Percentiles rank a stretch among this genome's conserved stretches.
These are phyloP conservation scores for Turnera subulata DNA, from an alignment of 345 rosid genomes.

Conservation along the genomic window DNA sequence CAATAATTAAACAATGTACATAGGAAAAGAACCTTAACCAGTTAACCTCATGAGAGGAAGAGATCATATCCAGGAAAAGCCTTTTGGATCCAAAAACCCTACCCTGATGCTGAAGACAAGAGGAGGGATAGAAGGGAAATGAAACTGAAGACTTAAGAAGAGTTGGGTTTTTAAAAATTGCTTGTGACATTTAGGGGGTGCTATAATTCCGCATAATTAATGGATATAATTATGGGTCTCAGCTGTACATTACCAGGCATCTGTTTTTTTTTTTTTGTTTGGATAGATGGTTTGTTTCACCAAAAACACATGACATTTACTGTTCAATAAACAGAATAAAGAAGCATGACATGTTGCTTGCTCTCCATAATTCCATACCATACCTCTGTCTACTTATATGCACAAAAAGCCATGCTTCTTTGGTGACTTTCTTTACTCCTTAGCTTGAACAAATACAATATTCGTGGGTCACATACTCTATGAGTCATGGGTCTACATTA, in stretches of 20 bases:
- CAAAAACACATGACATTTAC: too few species aligned
- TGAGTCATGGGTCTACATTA: background rate
- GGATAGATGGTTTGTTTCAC: background rate
- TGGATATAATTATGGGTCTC: background rate
- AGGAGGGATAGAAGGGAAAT: background rate
- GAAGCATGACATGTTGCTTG: too few species aligned
- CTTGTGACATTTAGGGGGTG: background rate
- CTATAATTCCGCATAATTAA: background rate
- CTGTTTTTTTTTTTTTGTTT: too few species aligned
- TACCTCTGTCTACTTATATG: background rate
- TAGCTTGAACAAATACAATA: background rate
- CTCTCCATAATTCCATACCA: background rate
- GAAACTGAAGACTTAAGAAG: background rate
- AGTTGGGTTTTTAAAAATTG: background rate
- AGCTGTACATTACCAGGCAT: too few species aligned
- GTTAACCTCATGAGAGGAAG: too few species aligned
- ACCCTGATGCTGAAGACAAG: background rate
- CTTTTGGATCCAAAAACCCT: conserved; percentile 6
- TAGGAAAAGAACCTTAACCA: conserved; percentile 2
- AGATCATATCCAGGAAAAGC: conserved; percentile 10
- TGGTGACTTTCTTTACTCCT: background rate
- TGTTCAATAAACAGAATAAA: too few species aligned
- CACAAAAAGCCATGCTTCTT: conserved; percentile 1
- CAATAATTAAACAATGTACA: too few species aligned
- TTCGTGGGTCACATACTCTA: background rate